Conservation (phyloP, 2,329 filamentous ascomycete genomes). For the Rugonectria rugulosa region DNA sequence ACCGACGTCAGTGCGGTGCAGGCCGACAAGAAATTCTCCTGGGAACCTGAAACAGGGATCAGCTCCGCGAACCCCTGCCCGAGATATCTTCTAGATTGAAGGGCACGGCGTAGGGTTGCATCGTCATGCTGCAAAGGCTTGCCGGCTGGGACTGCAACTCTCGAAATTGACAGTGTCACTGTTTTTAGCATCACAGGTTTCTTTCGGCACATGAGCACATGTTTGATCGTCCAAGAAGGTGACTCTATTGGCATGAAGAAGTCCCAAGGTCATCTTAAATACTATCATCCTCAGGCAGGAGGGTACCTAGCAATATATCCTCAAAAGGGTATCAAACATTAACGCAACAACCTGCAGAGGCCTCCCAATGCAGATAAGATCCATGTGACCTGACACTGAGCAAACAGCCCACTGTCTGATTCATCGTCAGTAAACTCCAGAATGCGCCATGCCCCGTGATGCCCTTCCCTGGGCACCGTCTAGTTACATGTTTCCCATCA, state of each 20-base stretch:
- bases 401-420: slow-evolving; percentile 9
- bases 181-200: slow-evolving; percentile 7
- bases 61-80: slow-evolving; percentile 6
- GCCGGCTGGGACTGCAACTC: not conserved
- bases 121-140: slow-evolving; percentile 11
- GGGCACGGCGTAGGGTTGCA: slow-evolving; percentile 14
- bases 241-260: not conserved
- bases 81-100: slow-evolving; percentile 9
- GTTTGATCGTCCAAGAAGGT: not conserved
- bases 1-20: too few relatives aligned
- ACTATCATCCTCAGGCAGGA: slow-evolving; percentile 15
- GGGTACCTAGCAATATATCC: slow-evolving; percentile 19
- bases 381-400: slow-evolving; percentile 7
- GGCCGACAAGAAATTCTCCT: slow-evolving; percentile 16
- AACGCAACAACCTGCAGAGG: slow-evolving; percentile 26
- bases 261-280: slow-evolving; percentile 1
- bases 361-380: slow-evolving; percentile 20
- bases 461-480: slow-evolving; percentile 11
- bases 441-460: slow-evolving; percentile 26
- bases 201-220: not conserved
- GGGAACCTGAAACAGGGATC: slow-evolving; percentile 18
- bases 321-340: slow-evolving; percentile 38
- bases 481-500: slow-evolving; percentile 16
- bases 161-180: not conserved
- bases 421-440: slow-evolving; percentile 20